Percentiles rank a stretch among this genome's conserved stretches.
Conservation (phyloP, 768 basidiomycete species). For the Tephrocybe sp. region DNA sequence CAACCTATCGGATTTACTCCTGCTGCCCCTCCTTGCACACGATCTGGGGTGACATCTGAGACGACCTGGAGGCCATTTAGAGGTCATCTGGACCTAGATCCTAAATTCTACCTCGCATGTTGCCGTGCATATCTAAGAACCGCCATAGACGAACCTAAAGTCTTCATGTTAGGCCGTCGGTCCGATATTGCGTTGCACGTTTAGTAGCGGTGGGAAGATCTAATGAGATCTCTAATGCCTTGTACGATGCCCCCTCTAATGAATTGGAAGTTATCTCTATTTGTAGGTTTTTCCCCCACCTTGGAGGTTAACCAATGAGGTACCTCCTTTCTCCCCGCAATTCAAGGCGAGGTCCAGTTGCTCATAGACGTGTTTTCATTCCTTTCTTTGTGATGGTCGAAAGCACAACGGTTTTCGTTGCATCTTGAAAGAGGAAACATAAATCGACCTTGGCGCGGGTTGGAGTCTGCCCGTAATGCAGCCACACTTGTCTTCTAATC, state of each 20-base stretch:
- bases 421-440: too few species aligned
- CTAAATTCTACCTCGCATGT: conserved; percentile 11
- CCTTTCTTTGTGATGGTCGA: too few species aligned
- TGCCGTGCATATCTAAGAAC: conserved; percentile 2
- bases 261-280: background rate
- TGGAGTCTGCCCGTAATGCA: too few species aligned
- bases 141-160: conserved; percentile 6
- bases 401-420: too few species aligned
- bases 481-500: too few species aligned
- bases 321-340: too few species aligned
- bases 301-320: too few species aligned
- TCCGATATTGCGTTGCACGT: conserved; percentile 10
- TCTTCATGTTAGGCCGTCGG: conserved; percentile 10
- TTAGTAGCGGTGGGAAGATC: conserved; percentile 8
- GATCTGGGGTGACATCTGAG: conserved; percentile 13
- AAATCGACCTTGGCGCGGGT: too few species aligned
- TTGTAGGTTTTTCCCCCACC: too few species aligned
- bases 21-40: background rate
- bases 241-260: background rate
- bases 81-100: conserved; percentile 8
- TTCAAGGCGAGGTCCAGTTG: too few species aligned
- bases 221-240: background rate
- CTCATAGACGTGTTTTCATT: too few species aligned
- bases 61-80: background rate
- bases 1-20: conserved; percentile 4